Evolutionary conservation across 306 rosid genomes (phyloP).

Genomic region (Pueraria montana): DNA sequence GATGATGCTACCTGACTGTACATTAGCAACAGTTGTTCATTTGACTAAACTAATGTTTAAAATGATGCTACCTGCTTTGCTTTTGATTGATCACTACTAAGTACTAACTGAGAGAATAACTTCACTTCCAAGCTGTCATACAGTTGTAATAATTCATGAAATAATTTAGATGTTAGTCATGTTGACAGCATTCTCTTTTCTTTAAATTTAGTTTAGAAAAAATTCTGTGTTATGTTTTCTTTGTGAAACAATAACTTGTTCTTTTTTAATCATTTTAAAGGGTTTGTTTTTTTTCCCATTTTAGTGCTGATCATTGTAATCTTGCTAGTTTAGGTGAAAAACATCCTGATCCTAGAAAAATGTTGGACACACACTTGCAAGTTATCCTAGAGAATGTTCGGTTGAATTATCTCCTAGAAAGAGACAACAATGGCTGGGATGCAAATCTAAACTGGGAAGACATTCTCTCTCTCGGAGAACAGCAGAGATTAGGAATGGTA

Average conservation of each 20-base stretch:
- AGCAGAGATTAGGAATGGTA: conserved; percentile 99
- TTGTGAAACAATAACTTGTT: conserved; percentile 16
- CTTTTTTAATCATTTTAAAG: conserved; percentile 37
- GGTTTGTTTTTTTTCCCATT: not conserved
- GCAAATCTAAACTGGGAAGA: conserved; percentile 95
- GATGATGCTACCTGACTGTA: conserved; percentile 3
- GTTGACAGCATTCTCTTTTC: conserved; percentile 35
- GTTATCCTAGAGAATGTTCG: conserved; percentile 88
- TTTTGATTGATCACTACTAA: conserved; percentile 22
- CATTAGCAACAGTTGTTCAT: conserved; percentile 34
- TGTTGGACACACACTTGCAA: conserved; percentile 74
- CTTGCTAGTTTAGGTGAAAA: conserved; percentile 62
- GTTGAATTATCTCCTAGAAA: conserved; percentile 91
- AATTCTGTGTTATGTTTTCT: conserved; percentile 7
- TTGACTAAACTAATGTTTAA: conserved; percentile 31
- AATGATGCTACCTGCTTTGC: conserved; percentile 32
- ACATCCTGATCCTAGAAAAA: conserved; percentile 47
- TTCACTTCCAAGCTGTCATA: conserved; percentile 31
- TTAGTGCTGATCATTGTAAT: conserved; percentile 46
- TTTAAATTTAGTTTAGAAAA: conserved; percentile 26
- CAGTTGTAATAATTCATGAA: conserved; percentile 27
- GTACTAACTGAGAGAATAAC: not conserved
- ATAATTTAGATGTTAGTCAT: conserved; percentile 29
- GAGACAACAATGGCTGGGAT: conserved; percentile 89
- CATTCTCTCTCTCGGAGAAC: conserved; percentile 95